Conservation (phyloP, 495 filamentous ascomycete species). For the Parmelia sp. region DNA sequence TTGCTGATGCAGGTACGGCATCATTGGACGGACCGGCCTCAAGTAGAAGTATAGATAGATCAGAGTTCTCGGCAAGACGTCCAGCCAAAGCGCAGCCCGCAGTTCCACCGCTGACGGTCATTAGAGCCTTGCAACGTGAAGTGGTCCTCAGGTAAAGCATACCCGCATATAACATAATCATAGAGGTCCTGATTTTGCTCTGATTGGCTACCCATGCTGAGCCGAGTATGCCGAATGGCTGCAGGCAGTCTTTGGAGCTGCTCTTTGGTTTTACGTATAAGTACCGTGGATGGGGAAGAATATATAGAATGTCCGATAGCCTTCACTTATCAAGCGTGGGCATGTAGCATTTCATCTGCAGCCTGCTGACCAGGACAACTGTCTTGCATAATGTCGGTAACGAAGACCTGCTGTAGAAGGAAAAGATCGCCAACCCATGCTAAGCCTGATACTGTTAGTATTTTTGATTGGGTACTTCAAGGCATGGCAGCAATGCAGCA, state of each 20-base stretch:
- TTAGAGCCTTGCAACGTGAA: background rate
- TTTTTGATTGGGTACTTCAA: too few relatives aligned
- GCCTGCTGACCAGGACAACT: too few relatives aligned
- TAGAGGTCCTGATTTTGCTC: slow-evolving; percentile 4
- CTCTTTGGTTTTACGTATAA: too few relatives aligned
- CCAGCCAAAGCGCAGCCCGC: background rate
- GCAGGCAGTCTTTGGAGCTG: background rate
- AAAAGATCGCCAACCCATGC: too few relatives aligned
- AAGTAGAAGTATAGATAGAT: background rate
- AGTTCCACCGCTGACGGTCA: background rate
- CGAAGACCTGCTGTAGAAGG: too few relatives aligned
- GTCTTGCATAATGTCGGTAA: too few relatives aligned
- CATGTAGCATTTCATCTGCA: too few relatives aligned
- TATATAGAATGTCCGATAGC: too few relatives aligned
- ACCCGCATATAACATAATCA: slow-evolving; percentile 14
- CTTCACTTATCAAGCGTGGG: too few relatives aligned
- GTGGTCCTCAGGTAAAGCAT: background rate
- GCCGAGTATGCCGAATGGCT: background rate
- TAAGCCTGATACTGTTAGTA: too few relatives aligned
- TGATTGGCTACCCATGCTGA: background rate
- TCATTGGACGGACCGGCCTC: background rate
- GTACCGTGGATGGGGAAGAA: too few relatives aligned
- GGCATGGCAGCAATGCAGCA: too few relatives aligned
- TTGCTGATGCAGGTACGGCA: background rate
- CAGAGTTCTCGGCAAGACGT: background rate